phyloP scores from a whole-genome alignment of 345 rosid genomes.

The Boechera stricta region DNA sequence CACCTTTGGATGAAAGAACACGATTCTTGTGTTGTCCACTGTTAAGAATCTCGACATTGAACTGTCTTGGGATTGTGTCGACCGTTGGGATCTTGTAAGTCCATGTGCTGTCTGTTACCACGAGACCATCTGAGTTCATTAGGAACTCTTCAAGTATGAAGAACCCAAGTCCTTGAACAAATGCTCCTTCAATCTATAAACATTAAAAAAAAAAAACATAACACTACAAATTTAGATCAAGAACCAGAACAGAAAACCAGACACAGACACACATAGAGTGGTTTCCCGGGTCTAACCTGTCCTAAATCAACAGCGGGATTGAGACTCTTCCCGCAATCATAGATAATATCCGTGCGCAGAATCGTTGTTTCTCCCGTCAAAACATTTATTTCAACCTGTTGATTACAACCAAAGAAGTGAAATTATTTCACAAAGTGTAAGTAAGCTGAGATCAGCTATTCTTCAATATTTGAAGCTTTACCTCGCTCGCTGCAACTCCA shows the following conservation, averaged over 20 bases:
- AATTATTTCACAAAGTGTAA: background rate
- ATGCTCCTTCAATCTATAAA: constrained; percentile 95
- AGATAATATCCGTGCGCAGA: constrained; percentile 77
- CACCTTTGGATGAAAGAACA: constrained; percentile 94
- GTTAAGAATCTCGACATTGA: constrained; percentile 77
- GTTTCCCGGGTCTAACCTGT: constrained; percentile 60
- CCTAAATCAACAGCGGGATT: constrained; percentile 98
- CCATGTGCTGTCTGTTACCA: constrained; percentile 80
- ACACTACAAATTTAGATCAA: constrained; percentile 1
- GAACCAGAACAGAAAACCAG: background rate
- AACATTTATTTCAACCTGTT: constrained; percentile 86
- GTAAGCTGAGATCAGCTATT: constrained; percentile 15
- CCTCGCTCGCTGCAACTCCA: constrained; percentile 96
- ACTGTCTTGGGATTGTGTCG: constrained; percentile 84
- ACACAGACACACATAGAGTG: background rate
- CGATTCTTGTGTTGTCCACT: constrained; percentile 80
- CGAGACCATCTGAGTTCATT: constrained; percentile 77
- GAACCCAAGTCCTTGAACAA: constrained; percentile 94
- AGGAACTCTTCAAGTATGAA: constrained; percentile 89
- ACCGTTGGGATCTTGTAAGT: constrained; percentile 93
- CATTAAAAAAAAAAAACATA: constrained; percentile 5
- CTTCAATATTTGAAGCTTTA: constrained; percentile 46
- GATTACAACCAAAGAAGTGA: constrained; percentile 19
- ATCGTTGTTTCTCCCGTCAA: constrained; percentile 79
- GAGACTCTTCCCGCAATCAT: constrained; percentile 96